Evolutionary conservation across 257 asterid species (phyloP).

Genomic region (Solanum pimpinellifolium): DNA sequence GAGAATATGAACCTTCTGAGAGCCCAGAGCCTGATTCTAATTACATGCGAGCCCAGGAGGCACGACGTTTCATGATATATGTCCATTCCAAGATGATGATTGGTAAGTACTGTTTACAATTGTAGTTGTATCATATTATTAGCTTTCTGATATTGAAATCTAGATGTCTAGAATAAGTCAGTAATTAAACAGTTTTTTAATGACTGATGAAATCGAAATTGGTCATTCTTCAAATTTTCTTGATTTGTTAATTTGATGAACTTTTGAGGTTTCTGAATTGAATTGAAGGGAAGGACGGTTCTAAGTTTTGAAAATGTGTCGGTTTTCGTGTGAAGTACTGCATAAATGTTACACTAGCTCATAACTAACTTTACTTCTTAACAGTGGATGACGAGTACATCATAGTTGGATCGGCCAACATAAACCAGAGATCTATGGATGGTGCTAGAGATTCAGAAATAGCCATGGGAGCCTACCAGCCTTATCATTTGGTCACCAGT

Average conservation of each 20-base stretch:
- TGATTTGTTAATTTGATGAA: background rate
- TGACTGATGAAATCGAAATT: background rate
- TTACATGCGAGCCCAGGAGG: constrained; percentile 58
- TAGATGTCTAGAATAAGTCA: background rate
- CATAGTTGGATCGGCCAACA: constrained; percentile 84
- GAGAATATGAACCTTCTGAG: constrained; percentile 74
- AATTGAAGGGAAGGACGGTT: background rate
- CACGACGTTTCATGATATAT: constrained; percentile 86
- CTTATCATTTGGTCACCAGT: constrained; percentile 43
- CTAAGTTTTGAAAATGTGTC: background rate
- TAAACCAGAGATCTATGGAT: constrained; percentile 96
- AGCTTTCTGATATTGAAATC: background rate
- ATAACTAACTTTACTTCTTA: background rate
- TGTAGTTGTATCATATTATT: background rate
- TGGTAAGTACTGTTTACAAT: constrained; percentile 22
- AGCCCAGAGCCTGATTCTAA: constrained; percentile 69
- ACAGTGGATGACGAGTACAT: constrained; percentile 91
- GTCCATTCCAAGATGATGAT: constrained; percentile 95
- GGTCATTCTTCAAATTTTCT: background rate
- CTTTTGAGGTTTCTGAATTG: background rate
- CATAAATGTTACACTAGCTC: background rate
- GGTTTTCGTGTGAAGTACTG: background rate
- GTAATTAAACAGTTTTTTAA: background rate
- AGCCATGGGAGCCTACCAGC: constrained; percentile 86
- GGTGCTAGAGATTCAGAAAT: constrained; percentile 87